These are phyloP conservation scores for Croton setiger DNA, from an alignment of 441 rosid species.

Conservation along the genomic window DNA sequence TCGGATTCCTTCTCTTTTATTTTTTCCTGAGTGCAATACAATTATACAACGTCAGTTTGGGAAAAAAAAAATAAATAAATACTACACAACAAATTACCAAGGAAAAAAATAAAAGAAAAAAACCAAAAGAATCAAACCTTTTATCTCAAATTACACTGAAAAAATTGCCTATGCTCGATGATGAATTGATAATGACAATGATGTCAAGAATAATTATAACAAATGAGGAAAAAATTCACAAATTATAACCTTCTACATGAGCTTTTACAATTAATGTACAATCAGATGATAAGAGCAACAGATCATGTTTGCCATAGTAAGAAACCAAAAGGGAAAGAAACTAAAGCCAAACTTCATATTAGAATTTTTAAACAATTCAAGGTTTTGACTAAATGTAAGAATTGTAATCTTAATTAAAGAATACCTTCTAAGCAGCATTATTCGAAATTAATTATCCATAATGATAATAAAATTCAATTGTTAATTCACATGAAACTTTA, in stretches of 20 bases:
- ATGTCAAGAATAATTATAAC: neutral
- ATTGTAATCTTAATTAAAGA: neutral
- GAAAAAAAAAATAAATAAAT: slow-evolving; percentile 8
- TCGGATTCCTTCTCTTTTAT: slow-evolving; percentile 62
- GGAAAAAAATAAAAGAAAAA: neutral
- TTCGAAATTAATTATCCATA: neutral
- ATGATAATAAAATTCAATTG: neutral
- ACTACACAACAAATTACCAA: slow-evolving; percentile 1
- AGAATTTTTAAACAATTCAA: too few relatives aligned
- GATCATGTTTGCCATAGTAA: neutral
- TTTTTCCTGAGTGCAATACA: slow-evolving; percentile 46
- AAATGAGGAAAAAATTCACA: too few relatives aligned
- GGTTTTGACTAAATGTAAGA: neutral
- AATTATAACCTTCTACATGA: neutral
- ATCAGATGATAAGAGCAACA: neutral
- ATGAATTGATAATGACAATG: neutral
- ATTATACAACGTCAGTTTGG: slow-evolving; percentile 10
- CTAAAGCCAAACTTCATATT: neutral
- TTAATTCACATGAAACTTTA: neutral
- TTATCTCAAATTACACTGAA: neutral
- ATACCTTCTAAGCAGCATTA: neutral
- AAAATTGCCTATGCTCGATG: neutral
- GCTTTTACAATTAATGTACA: neutral
- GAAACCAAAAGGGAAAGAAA: too few relatives aligned
- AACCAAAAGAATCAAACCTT: neutral